Percentiles rank a stretch among this genome's conserved stretches.
Conservation (phyloP, 495 filamentous ascomycete species). For the Choiromyces venosus region DNA sequence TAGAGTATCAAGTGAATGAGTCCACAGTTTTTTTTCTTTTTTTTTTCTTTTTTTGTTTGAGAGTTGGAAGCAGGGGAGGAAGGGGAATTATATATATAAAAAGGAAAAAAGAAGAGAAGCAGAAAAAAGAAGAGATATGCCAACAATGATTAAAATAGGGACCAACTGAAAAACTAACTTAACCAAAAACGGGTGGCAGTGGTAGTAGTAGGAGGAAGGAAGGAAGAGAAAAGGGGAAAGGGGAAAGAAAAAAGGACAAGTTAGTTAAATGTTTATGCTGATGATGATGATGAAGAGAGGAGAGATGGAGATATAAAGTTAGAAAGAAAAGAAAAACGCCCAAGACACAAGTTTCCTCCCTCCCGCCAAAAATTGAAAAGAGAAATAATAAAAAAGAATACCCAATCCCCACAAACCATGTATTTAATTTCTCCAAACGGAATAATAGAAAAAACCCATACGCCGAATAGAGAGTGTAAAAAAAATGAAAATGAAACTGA, state of each 20-base stretch:
- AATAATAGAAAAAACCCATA: conserved; percentile 9
- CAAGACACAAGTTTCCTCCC: conserved; percentile 32
- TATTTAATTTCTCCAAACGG: neutral
- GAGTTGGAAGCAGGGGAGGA: neutral
- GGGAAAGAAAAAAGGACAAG: conserved; percentile 5
- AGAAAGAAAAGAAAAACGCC: conserved; percentile 26
- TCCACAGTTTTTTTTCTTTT: neutral
- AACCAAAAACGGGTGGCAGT: conserved; percentile 18
- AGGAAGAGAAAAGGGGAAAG: conserved; percentile 16
- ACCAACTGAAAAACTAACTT: too few species aligned
- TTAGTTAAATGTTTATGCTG: conserved; percentile 15
- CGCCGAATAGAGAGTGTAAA: neutral
- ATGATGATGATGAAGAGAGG: neutral
- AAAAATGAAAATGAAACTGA: neutral
- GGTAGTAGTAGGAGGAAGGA: too few species aligned
- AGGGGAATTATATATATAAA: too few species aligned
- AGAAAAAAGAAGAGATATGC: neutral
- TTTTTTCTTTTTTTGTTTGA: neutral
- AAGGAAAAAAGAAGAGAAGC: neutral
- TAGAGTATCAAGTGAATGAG: neutral
- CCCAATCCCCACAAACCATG: conserved; percentile 1
- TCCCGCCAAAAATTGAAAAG: conserved; percentile 23
- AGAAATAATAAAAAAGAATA: conserved; percentile 25
- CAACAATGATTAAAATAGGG: neutral
- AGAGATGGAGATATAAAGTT: conserved; percentile 24